A percentile compares a stretch with the other conserved stretches of the same genome.
phyloP scores from a whole-genome alignment of 768 basidiomycete species.

The Boletales sp. region DNA sequence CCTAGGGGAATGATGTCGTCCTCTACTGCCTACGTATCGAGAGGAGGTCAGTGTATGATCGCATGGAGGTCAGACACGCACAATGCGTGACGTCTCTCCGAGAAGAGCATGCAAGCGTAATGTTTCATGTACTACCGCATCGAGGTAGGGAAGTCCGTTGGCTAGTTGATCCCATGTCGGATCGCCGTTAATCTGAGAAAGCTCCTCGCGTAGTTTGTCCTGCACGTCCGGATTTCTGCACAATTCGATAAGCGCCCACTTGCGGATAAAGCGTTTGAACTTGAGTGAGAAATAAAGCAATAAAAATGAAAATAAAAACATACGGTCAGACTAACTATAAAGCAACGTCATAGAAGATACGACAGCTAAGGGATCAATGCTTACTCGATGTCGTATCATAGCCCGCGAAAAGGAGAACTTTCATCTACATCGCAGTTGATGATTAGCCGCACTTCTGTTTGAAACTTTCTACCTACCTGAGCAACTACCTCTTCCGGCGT shows the following conservation, averaged over 20 bases:
- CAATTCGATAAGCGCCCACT: constrained; percentile 57
- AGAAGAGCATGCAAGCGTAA: constrained; percentile 43
- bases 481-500: constrained; percentile 39
- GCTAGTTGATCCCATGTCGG: constrained; percentile 53
- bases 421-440: constrained; percentile 24
- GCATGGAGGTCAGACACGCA: background rate
- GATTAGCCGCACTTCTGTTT: background rate
- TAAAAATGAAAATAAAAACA: background rate
- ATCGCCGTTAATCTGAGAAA: constrained; percentile 41
- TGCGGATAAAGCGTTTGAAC: background rate
- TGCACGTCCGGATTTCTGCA: constrained; percentile 43
- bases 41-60: too few relatives aligned
- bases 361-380: background rate
- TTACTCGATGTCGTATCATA: constrained; percentile 41
- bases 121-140: constrained; percentile 46
- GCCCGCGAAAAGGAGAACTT: constrained; percentile 37
- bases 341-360: background rate
- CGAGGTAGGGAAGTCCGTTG: constrained; percentile 50
- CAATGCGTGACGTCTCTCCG: constrained; percentile 14
- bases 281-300: background rate
- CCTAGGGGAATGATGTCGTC: constrained; percentile 60
- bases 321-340: constrained; percentile 25
- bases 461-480: constrained; percentile 16
- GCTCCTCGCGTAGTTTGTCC: constrained; percentile 45
- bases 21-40: constrained; percentile 35